Percentiles rank a stretch among this genome's conserved stretches.
phyloP scores from a whole-genome alignment of 768 basidiomycete species.

The Tylopilus subfusipes region DNA sequence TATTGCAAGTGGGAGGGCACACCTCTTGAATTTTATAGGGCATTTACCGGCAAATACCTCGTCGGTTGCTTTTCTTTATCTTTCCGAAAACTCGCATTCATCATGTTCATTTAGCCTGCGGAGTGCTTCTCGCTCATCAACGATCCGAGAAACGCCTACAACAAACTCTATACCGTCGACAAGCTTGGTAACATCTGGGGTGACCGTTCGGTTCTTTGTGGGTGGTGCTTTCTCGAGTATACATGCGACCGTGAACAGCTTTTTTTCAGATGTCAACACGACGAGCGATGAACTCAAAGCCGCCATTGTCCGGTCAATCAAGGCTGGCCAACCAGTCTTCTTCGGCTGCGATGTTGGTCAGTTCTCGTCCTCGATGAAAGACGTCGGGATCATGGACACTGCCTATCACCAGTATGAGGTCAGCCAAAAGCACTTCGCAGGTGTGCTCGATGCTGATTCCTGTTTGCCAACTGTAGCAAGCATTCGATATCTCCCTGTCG shows the following conservation, averaged over 20 bases:
- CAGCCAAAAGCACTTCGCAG: neutral
- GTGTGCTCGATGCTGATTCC: constrained; percentile 1
- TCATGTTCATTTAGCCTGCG: constrained; percentile 40
- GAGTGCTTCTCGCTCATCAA: constrained; percentile 93
- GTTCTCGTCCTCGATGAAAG: constrained; percentile 56
- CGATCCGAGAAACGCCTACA: constrained; percentile 85
- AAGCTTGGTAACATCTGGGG: constrained; percentile 93
- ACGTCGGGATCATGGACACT: constrained; percentile 81
- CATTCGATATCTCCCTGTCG: constrained; percentile 77
- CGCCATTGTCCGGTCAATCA: constrained; percentile 79
- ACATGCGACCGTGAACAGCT: neutral
- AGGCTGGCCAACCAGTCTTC: constrained; percentile 86
- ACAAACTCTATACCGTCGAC: constrained; percentile 85
- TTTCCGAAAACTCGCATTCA: neutral
- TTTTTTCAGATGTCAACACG: constrained; percentile 77
- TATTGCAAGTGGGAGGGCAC: constrained; percentile 74
- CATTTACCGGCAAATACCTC: constrained; percentile 54
- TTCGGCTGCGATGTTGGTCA: constrained; percentile 97
- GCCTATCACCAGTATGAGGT: constrained; percentile 81
- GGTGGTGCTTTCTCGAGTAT: constrained; percentile 21
- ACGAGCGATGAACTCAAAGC: constrained; percentile 77
- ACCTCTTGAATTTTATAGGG: constrained; percentile 73
- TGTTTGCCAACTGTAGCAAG: constrained; percentile 44
- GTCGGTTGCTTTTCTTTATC: constrained; percentile 35
- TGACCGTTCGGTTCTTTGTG: constrained; percentile 79